Base-by-base conservation (phyloP, 2,329 filamentous ascomycete species). In the Xylariaceae sp. region DNA sequence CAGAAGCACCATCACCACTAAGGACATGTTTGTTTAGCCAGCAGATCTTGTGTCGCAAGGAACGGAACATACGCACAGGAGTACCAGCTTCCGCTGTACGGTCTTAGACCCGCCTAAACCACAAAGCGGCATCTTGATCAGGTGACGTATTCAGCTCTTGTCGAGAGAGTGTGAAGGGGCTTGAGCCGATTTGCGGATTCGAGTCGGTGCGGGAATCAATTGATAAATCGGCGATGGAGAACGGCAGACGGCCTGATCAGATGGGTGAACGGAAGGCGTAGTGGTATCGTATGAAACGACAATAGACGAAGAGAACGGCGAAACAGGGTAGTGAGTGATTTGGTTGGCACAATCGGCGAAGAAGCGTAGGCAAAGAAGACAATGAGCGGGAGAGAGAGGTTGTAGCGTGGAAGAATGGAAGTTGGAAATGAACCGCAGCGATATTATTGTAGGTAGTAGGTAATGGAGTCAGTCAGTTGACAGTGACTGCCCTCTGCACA, bases 1-100 rank as follows among this genome's bases (percentile, higher is more conserved):
- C 92, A 73, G 88, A 95, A 65, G 92, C 92, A 80, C 92, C 92
- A 71, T 97, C 92, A 67, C 92, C 92, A 70, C 91, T 96, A 67
- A 34, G 7, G 39, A 59, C 50, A 52, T 55, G 50, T 57, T 60
- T 56, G 53, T 29, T 58, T 42, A 57, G 56, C 53, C 12, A 31
- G 51, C 32, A 49, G 41, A 43, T 56, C 47, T 52, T 54, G 44
- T n/a, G n/a, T 45, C 45, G 48, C 53, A 39, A 67, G 66, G 5
- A 30, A 31, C 7, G 41, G n/a, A 30, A 69, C 60, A 53, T 59
- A 81, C 83, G 70, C 76, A 95, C 88, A 96, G 80, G 66, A 96
- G 81, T 68, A 96, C 91, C 76, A 96, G 88, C 85, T 96, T 96
- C 76, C 91, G 89, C 83, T 95, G 89, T 66, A 92, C 89, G 53